Evolutionary conservation across 139 green algal species (phyloP).

Genomic region (Volvox africanus): DNA sequence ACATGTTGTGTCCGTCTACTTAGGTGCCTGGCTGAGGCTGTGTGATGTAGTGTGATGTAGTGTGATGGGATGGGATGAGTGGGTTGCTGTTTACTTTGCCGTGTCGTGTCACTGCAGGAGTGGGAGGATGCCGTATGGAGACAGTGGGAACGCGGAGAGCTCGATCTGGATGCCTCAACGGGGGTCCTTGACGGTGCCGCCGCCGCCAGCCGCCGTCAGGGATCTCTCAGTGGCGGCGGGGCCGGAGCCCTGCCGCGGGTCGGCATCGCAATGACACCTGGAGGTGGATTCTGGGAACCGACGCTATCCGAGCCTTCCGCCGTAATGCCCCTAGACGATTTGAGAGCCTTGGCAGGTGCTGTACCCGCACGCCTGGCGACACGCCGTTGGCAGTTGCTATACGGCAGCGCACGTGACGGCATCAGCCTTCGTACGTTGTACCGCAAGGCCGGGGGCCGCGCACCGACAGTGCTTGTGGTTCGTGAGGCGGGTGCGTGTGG

Average conservation of each 20-base stretch:
- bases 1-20: no score
- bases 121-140: constrained; percentile 29
- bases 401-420: constrained; percentile 74
- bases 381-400: constrained; percentile 65
- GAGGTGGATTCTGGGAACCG: constrained; percentile 27
- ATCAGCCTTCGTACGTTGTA: constrained; percentile 82
- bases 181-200: neutral
- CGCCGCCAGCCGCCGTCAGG: neutral
- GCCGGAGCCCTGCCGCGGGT: neutral
- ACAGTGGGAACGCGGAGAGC: constrained; percentile 38
- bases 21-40: no score
- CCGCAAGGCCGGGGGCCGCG: constrained; percentile 61
- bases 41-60: no score
- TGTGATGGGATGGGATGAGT: no score
- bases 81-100: no score
- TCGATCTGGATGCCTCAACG: neutral
- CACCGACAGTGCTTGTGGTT: constrained; percentile 74
- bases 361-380: constrained; percentile 44
- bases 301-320: constrained; percentile 25
- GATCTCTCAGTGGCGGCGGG: constrained; percentile 29
- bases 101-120: neutral
- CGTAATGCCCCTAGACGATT: constrained; percentile 22
- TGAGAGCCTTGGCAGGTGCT: constrained; percentile 39
- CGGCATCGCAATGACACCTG: constrained; percentile 6
- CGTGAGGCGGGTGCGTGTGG: constrained; percentile 62